Conservation (phyloP, 2,329 filamentous ascomycete species). For the Colletotrichum sp. region DNA sequence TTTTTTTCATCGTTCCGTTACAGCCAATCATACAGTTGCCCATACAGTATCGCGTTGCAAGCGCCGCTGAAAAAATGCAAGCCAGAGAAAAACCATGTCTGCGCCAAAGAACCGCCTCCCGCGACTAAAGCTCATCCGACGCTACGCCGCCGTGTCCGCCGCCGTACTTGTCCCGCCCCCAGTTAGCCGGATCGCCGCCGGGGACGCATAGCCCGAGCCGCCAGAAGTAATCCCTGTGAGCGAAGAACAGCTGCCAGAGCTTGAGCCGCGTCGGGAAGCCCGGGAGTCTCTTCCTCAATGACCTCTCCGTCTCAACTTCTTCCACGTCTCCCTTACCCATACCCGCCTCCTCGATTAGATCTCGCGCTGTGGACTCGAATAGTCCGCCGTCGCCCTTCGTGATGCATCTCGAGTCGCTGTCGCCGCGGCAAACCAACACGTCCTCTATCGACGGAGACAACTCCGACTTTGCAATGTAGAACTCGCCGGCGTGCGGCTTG, state of each 20-base stretch:
- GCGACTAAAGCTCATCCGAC: constrained; percentile 9
- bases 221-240: constrained; percentile 97
- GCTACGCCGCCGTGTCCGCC: constrained; percentile 16
- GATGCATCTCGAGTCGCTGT: constrained; percentile 75
- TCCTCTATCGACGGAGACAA: constrained; percentile 74
- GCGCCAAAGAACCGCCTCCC: background rate
- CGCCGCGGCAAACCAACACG: constrained; percentile 73
- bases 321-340: background rate
- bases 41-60: background rate
- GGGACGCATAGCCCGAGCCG: constrained; percentile 88
- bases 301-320: constrained; percentile 14
- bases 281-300: constrained; percentile 49
- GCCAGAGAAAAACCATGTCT: background rate
- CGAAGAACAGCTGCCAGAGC: constrained; percentile 92
- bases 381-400: constrained; percentile 57
- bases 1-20: background rate
- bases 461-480: constrained; percentile 77
- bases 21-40: background rate
- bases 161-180: constrained; percentile 56
- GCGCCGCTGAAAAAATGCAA: background rate
- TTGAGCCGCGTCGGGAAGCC: constrained; percentile 68
- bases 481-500: constrained; percentile 81
- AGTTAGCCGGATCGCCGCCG: constrained; percentile 73
- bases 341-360: constrained; percentile 20
- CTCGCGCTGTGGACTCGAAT: constrained; percentile 27